Conservation (phyloP, 2,329 filamentous ascomycete genomes). For the Phoma sp. region DNA sequence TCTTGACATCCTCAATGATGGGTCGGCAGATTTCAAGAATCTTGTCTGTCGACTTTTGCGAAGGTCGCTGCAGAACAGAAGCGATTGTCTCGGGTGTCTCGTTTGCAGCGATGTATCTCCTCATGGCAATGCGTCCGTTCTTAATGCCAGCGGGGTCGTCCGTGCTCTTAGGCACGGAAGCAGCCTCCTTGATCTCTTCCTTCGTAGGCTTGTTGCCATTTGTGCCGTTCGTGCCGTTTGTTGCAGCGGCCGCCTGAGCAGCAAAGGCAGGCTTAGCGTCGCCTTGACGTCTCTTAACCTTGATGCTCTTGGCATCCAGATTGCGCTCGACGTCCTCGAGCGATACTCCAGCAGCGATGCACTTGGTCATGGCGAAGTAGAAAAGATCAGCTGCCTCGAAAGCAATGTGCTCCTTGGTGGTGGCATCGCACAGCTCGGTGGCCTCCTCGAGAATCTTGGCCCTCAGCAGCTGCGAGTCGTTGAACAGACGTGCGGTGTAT, state of each 20-base stretch:
- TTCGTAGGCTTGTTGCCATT: conserved; percentile 34
- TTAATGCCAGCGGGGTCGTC: conserved; percentile 58
- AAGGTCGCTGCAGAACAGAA: conserved; percentile 82
- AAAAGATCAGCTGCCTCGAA: conserved; percentile 95
- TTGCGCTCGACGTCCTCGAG: conserved; percentile 90
- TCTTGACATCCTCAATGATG: conserved; percentile 86
- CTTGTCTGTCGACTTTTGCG: conserved; percentile 91
- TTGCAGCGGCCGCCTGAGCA: conserved; percentile 65
- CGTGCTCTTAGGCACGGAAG: conserved; percentile 59
- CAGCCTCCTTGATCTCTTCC: conserved; percentile 57
- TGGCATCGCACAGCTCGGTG: conserved; percentile 89
- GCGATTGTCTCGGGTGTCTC: conserved; percentile 70
- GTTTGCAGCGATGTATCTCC: conserved; percentile 72
- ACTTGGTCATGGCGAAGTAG: conserved; percentile 94
- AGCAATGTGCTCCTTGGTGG: conserved; percentile 80
- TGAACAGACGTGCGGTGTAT: conserved; percentile 92
- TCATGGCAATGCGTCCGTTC: conserved; percentile 77
- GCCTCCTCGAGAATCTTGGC: conserved; percentile 99
- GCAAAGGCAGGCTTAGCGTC: conserved; percentile 95
- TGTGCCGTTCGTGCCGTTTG: conserved; percentile 21
- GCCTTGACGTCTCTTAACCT: conserved; percentile 90
- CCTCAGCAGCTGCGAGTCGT: conserved; percentile 83
- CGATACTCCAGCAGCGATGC: conserved; percentile 80
- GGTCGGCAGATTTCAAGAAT: conserved; percentile 91
- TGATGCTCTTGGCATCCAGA: conserved; percentile 91